These are phyloP conservation scores for Sporothrix protearum DNA, from an alignment of 2,329 filamentous ascomycete species.

Conservation along the genomic window DNA sequence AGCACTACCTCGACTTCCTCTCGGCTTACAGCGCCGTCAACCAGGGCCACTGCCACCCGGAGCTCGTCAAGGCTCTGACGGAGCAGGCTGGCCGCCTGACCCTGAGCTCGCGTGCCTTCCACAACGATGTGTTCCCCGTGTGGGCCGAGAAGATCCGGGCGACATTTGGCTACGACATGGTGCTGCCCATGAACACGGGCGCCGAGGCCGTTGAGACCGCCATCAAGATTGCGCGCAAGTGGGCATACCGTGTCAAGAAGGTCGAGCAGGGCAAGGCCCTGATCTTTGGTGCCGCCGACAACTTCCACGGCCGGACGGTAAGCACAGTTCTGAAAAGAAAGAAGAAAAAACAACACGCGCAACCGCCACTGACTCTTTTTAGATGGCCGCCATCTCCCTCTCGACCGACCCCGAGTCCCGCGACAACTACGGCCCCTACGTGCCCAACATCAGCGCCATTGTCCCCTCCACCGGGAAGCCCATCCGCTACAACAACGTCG, in stretches of 20 bases:
- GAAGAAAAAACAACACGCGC: not conserved
- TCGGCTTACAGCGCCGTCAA: conserved; percentile 98
- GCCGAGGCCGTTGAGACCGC: conserved; percentile 95
- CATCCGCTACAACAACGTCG: conserved; percentile 82
- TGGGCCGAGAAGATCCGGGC: conserved; percentile 90
- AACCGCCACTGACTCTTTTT: conserved; percentile 11
- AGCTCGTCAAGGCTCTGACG: conserved; percentile 82
- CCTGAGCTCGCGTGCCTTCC: conserved; percentile 89
- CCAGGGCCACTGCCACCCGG: conserved; percentile 96
- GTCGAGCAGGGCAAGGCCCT: conserved; percentile 80
- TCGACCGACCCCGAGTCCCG: conserved; percentile 93
- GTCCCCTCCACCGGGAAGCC: conserved; percentile 71
- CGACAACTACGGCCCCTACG: conserved; percentile 94
- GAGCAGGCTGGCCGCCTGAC: conserved; percentile 89
- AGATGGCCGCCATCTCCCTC: conserved; percentile 93
- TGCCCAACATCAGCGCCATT: conserved; percentile 78
- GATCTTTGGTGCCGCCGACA: conserved; percentile 80
- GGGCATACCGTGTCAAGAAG: conserved; percentile 95
- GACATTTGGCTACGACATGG: conserved; percentile 95
- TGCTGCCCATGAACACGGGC: conserved; percentile 96
- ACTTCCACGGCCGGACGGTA: conserved; percentile 95
- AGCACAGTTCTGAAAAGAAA: conserved; percentile 33
- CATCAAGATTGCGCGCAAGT: conserved; percentile 94
- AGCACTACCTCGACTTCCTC: conserved; percentile 94
- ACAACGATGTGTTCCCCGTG: conserved; percentile 96